Evolutionary conservation across 73 alveolate genomes (phyloP).

Genomic region (Tetrahymena elliotti): DNA sequence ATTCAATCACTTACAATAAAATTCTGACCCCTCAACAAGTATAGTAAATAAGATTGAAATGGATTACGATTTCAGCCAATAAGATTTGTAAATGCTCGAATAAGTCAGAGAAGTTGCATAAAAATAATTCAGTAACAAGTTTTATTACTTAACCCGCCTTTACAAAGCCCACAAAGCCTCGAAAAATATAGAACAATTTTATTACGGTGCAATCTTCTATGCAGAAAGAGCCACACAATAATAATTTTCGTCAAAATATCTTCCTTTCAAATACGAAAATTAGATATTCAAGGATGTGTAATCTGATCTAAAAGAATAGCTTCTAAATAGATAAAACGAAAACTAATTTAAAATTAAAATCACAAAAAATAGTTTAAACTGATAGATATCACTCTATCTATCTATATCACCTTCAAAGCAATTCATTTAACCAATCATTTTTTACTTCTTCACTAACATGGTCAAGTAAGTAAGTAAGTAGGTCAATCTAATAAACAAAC

Average conservation of each 20-base stretch:
- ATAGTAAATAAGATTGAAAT: background rate
- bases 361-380: no score
- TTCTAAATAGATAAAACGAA: background rate
- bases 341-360: background rate
- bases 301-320: background rate
- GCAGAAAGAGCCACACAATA: background rate
- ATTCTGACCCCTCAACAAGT: background rate
- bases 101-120: background rate
- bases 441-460: no score
- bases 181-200: background rate
- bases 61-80: background rate
- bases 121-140: background rate
- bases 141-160: background rate
- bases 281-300: background rate
- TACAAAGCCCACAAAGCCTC: background rate
- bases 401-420: background rate
- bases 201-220: background rate
- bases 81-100: background rate
- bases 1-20: background rate
- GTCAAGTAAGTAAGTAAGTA: no score
- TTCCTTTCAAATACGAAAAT: background rate
- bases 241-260: background rate
- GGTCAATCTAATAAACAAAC: no score
- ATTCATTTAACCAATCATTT: background rate
- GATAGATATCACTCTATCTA: background rate